Evolutionary conservation across 805 yeast genomes (phyloP).

Genomic region (Ogataea salicorniae): DNA sequence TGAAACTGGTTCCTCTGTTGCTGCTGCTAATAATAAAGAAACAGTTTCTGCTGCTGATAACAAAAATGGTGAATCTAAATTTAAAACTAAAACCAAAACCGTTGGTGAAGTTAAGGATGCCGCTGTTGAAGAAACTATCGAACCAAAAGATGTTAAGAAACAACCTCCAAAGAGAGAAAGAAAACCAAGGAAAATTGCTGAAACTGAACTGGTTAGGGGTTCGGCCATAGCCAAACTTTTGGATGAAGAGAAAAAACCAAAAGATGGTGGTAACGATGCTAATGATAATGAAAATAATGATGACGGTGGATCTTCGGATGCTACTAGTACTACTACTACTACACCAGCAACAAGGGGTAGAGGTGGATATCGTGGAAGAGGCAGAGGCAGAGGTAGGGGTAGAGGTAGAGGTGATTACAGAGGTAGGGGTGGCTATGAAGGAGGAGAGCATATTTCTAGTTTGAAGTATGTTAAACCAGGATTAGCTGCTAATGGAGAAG

Average conservation of each 20-base stretch:
- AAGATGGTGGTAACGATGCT: neutral
- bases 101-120: neutral
- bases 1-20: neutral
- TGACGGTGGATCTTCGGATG: neutral
- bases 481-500: conserved; percentile 17
- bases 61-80: neutral
- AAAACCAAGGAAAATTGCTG: too few relatives aligned
- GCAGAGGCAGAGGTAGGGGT: conserved; percentile 10
- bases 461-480: conserved; percentile 25
- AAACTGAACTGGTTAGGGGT: too few relatives aligned
- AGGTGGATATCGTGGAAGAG: neutral
- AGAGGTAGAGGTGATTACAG: conserved; percentile 9
- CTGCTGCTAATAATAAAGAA: neutral
- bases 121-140: neutral
- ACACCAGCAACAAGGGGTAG: conserved; percentile 1
- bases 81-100: too few relatives aligned
- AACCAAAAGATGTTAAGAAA: too few relatives aligned
- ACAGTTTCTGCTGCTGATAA: neutral
- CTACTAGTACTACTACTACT: neutral
- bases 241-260: too few relatives aligned
- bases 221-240: too few relatives aligned
- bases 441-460: conserved; percentile 6
- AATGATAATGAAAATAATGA: neutral
- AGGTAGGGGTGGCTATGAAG: conserved; percentile 9
- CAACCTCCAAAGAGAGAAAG: too few relatives aligned